Base-by-base conservation (phyloP, 1,139 yeast genomes). In the Yamadazyma mexicana region DNA sequence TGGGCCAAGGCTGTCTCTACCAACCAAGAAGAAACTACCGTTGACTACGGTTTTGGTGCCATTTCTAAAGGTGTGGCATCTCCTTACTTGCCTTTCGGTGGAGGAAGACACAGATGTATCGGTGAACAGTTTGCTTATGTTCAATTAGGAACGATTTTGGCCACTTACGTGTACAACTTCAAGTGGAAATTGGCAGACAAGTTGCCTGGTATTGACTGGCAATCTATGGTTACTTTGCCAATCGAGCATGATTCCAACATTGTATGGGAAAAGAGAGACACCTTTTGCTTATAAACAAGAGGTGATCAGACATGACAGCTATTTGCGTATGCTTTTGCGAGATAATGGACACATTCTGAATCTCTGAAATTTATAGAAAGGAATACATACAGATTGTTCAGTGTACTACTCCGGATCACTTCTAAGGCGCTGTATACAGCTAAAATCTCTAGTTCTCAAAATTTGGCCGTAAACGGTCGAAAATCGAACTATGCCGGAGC, bases 51-150 rank as follows among this genome's bases (percentile, higher is more conserved):
- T 14, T 92, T 91, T 55, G 98, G 98, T 59, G 87, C 91, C 45
- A 87, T 92, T 50, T 82, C 96, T 38, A 92, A 92, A 69, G 98
- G 98, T 66, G 98, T 92, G 32, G 71, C 87, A 17, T 87, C 96
- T 36, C 96, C 98, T 40, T 94, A 88, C 67, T 79, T 92, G 62
- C 98, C 98, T 40, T 92, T 92, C 58, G 98, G 98, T 54, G 98
- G 98, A 64, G 99, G 99, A 51, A 87, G 99, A 75, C 99, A 92
- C 64, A 85, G 98, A 71, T 92, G 99, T 70, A 89, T 92, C 58
- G 99, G 99, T 57, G 99, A 92, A 68, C 98, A 91, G 61, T 92
- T 92, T 70, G 99, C 99, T 33, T 88, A 84, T 63, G 83, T 85
- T 51, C 99, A 92, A 71, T 78, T 92, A 54, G 96, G 96, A 40